Base-by-base conservation (phyloP, 2,329 filamentous ascomycete genomes). In the Amesomyces nigricolor region DNA sequence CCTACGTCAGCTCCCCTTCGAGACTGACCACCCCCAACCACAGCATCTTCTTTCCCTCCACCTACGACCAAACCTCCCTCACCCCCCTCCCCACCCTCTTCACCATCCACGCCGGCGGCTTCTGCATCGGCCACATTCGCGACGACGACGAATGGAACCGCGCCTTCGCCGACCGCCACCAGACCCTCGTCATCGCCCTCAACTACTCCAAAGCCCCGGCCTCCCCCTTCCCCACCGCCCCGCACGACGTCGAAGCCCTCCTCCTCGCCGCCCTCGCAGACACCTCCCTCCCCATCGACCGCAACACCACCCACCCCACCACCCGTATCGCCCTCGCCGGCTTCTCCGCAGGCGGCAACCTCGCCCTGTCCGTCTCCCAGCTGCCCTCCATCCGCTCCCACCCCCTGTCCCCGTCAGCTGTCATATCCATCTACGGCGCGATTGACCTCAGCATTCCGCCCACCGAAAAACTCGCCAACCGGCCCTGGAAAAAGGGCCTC, bases 331-430 rank as follows among this genome's bases (percentile, higher is more conserved):
- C 71, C 0, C 59, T 81, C 2, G 71, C 68, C 1, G 78, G 78
- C n/a, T 80, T 78, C 65, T 78, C 75, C 30, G 77, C 78, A 1
- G 78, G 78, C 17, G 78, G 71, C 2, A 79, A 78, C 61, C 68
- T 81, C 4, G 65, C 72, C 1, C 66, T 80, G 0, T 65, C 68
- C 5, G 71, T 71, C 1, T 62, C 68, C 19, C 75, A 78, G 61
- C 61, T 75, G 9, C 69, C 70, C 0, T 62, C 58, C 17, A 61
- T 79, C 29, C 63, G 65, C 48, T 62, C 62, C 10, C 64, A 65
- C 16, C 38, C 35, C 9, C 17, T 39, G 22, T 7, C 26, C 11
- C 64, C 67, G 14, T 51, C 53, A n/a, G 76, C 72, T 0, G 68
- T 71, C 0, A 62, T 78, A 4, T 65, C 71, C 9, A 67, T 76